Conservation (phyloP, 2,329 filamentous ascomycete species). For the Thielaviopsis euricoi region DNA sequence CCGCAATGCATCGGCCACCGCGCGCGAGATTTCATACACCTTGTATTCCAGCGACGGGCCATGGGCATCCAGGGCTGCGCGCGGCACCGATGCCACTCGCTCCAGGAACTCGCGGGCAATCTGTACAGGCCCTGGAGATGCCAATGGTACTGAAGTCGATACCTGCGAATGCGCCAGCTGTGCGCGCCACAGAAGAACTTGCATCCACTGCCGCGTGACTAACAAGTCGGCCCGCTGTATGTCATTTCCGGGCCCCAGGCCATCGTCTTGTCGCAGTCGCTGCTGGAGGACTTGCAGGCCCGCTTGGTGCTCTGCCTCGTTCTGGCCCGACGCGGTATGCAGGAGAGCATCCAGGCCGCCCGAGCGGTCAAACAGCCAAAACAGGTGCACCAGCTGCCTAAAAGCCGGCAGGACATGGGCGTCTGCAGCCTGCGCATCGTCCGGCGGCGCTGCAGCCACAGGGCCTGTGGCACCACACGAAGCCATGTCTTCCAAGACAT, state of each 20-base stretch:
- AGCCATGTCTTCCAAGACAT: neutral
- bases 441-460: slow-evolving; percentile 3
- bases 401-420: slow-evolving; percentile 31
- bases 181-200: slow-evolving; percentile 29
- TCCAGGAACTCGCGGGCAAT: slow-evolving; percentile 30
- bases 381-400: slow-evolving; percentile 30
- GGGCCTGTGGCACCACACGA: slow-evolving; percentile 2
- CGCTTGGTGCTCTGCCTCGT: slow-evolving; percentile 18
- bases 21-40: slow-evolving; percentile 29
- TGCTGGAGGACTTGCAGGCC: slow-evolving; percentile 25
- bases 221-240: slow-evolving; percentile 32
- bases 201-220: slow-evolving; percentile 34
- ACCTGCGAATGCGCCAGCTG: slow-evolving; percentile 17
- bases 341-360: slow-evolving; percentile 30
- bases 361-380: slow-evolving; percentile 33
- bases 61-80: slow-evolving; percentile 30
- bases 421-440: slow-evolving; percentile 22
- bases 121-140: slow-evolving; percentile 21
- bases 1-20: slow-evolving; percentile 25
- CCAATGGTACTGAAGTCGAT: neutral
- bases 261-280: slow-evolving; percentile 26
- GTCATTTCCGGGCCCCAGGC: slow-evolving; percentile 24
- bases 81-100: slow-evolving; percentile 26
- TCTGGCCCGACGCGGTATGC: slow-evolving; percentile 20
- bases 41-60: slow-evolving; percentile 32